Evolutionary conservation across 208 protist species (phyloP).

Genomic region (Endotrypanum monterogeii): DNA sequence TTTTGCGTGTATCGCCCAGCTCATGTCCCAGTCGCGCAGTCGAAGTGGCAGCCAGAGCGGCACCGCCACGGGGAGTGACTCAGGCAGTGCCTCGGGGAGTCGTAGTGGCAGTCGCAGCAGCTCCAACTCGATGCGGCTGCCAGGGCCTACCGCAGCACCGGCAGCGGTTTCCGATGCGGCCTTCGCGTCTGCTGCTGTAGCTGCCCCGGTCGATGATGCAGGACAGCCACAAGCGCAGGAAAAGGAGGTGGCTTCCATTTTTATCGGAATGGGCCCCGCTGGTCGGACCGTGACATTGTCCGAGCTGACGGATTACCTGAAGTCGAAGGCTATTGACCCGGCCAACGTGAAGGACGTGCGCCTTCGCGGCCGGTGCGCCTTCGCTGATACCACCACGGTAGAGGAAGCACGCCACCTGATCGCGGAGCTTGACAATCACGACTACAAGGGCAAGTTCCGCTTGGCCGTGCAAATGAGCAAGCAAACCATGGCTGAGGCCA

Average conservation of each 20-base stretch:
- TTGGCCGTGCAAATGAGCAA: constrained; percentile 62
- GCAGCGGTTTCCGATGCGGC: background rate
- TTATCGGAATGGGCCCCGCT: constrained; percentile 64
- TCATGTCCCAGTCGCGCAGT: constrained; percentile 31
- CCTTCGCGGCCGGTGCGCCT: constrained; percentile 73
- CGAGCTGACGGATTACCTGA: constrained; percentile 30
- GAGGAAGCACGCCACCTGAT: constrained; percentile 61
- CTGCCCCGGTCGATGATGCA: background rate
- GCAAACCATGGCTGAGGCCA: constrained; percentile 30
- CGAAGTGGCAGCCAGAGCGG: constrained; percentile 24
- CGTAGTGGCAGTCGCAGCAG: constrained; percentile 30
- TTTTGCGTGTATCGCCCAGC: constrained; percentile 1
- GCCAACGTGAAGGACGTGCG: constrained; percentile 40
- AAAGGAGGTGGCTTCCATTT: constrained; percentile 46
- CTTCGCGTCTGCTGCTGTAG: background rate
- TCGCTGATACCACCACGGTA: constrained; percentile 54
- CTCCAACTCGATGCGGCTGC: constrained; percentile 38
- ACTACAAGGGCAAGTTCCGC: constrained; percentile 44
- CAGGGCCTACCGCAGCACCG: constrained; percentile 5
- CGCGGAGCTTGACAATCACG: constrained; percentile 38
- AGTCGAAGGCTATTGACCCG: constrained; percentile 28
- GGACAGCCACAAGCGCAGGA: background rate
- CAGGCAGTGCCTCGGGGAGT: constrained; percentile 1
- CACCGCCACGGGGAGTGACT: background rate
- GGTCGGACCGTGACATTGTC: constrained; percentile 34